These are phyloP conservation scores for Fusarium pseudocircinatum DNA, from an alignment of 2,329 filamentous ascomycete genomes.

Conservation along the genomic window DNA sequence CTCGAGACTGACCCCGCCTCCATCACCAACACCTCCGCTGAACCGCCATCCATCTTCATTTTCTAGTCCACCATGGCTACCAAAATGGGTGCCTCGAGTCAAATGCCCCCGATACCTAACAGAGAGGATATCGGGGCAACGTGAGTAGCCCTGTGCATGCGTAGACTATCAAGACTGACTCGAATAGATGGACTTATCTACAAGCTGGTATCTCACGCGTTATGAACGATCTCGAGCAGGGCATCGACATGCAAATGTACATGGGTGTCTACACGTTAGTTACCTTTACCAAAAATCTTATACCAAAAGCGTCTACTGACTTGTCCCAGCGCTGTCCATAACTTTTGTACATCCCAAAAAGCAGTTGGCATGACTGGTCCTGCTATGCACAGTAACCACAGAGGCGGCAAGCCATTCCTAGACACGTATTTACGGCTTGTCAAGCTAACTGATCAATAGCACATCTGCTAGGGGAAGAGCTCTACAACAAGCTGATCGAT, in stretches of 20 bases:
- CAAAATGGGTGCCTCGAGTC: conserved; percentile 48
- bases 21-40: conserved; percentile 29
- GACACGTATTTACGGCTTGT: neutral
- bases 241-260: conserved; percentile 95
- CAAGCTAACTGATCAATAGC: conserved; percentile 60
- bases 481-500: conserved; percentile 89
- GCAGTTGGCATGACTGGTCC: conserved; percentile 70
- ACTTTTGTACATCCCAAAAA: conserved; percentile 99
- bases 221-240: conserved; percentile 90
- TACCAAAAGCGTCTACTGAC: conserved; percentile 48
- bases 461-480: conserved; percentile 92
- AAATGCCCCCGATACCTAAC: conserved; percentile 68
- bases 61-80: conserved; percentile 46
- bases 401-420: conserved; percentile 66
- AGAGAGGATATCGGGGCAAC: conserved; percentile 68
- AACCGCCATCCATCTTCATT: conserved; percentile 26
- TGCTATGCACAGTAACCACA: conserved; percentile 53
- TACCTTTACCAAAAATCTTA: neutral
- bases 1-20: conserved; percentile 43
- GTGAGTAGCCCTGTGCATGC: conserved; percentile 45
- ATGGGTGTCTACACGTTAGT: conserved; percentile 93
- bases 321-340: conserved; percentile 80
- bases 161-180: conserved; percentile 34
- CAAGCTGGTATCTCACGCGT: conserved; percentile 89
- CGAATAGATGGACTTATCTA: conserved; percentile 83